These are phyloP conservation scores for Colletotrichum sp. DNA, from an alignment of 2,329 filamentous ascomycete species.

Conservation along the genomic window DNA sequence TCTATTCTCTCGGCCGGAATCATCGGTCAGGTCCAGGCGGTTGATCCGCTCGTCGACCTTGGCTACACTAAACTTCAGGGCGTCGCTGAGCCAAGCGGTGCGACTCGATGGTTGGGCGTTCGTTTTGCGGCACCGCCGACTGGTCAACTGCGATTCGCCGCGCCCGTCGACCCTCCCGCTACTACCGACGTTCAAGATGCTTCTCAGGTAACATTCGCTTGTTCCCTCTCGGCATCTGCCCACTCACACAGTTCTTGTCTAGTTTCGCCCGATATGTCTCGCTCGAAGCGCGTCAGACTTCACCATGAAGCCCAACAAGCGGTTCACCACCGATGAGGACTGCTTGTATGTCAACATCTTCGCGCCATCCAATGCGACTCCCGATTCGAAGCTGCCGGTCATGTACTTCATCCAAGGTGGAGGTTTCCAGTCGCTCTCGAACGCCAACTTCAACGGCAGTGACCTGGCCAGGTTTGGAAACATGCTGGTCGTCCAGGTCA, in stretches of 20 bases:
- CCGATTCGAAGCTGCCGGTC: constrained; percentile 63
- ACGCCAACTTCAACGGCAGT: constrained; percentile 32
- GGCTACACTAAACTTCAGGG: constrained; percentile 73
- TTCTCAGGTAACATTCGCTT: not conserved
- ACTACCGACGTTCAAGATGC: constrained; percentile 1
- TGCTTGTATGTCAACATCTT: constrained; percentile 74
- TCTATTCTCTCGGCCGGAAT: constrained; percentile 7
- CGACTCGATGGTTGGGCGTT: constrained; percentile 77
- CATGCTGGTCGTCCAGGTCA: constrained; percentile 75
- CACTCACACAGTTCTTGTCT: not conserved
- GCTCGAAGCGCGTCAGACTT: constrained; percentile 21
- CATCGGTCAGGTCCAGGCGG: constrained; percentile 14
- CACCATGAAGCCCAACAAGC: constrained; percentile 25
- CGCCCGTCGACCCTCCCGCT: constrained; percentile 58
- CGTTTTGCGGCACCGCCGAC: constrained; percentile 76
- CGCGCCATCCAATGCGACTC: constrained; percentile 60
- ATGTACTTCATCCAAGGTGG: constrained; percentile 66
- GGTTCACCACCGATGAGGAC: constrained; percentile 55
- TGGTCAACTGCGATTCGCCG: constrained; percentile 68
- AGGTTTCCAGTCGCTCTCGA: constrained; percentile 58
- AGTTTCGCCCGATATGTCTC: constrained; percentile 18
- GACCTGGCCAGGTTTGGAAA: constrained; percentile 31
- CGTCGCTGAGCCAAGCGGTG: constrained; percentile 47
- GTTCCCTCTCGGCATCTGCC: not conserved
- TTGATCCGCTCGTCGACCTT: constrained; percentile 56